A percentile compares a stretch with the other conserved stretches of the same genome.
Evolutionary conservation across 306 rosid genomes (phyloP).

Genomic region (Dicorynia guianensis): DNA sequence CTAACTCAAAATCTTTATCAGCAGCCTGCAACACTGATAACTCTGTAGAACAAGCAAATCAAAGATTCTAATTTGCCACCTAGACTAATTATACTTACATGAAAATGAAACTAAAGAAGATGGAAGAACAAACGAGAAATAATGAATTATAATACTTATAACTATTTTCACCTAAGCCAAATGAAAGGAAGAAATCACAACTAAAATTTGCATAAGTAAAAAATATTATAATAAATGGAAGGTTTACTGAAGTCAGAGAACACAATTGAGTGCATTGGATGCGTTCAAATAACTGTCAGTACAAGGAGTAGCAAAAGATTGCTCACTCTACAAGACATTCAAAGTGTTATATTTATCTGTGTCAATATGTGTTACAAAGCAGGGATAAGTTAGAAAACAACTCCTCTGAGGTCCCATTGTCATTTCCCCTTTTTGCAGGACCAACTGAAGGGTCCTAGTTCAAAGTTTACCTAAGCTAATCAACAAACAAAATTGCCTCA

Average conservation of each 20-base stretch:
- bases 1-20: too few species aligned
- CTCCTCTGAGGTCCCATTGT: neutral
- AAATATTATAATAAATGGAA: neutral
- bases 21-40: too few species aligned
- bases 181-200: too few species aligned
- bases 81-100: too few species aligned
- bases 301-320: too few species aligned
- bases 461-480: neutral
- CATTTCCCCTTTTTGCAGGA: neutral
- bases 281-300: neutral
- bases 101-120: too few species aligned
- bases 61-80: too few species aligned
- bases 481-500: neutral
- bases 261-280: neutral
- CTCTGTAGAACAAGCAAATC: too few species aligned
- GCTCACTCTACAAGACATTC: too few species aligned
- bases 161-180: too few species aligned
- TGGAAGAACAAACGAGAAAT: neutral
- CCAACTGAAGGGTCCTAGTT: neutral
- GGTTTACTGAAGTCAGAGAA: neutral
- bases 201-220: too few species aligned
- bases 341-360: too few species aligned
- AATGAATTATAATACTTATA: neutral
- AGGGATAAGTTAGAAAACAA: neutral
- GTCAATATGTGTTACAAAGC: neutral